Evolutionary conservation across 2,329 filamentous ascomycete genomes (phyloP), one percentile per base, ranked within the genome.

Genomic region (Calonectria henricotiae): DNA sequence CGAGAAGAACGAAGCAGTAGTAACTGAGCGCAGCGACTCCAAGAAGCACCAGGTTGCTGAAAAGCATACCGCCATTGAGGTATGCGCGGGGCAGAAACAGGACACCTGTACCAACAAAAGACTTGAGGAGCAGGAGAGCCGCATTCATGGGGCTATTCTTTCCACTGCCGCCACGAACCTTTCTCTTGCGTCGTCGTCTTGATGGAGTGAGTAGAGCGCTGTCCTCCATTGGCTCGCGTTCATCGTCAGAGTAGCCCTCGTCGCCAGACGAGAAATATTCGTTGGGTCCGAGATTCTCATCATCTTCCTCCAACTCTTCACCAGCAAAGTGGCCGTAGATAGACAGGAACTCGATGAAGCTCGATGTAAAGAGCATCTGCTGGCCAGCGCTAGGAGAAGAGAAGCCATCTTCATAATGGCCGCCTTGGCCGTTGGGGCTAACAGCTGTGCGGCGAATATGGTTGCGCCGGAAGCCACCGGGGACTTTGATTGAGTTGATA

Each of bases 321-420:
- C 96, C 96, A 2, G 96, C 96, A 80, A 99, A 99, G 83, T 99
- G 96, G 4, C 96, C 96, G 77, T 98, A 99, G 35, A 99, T 89
- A 8, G 94, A 95, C 62, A 99, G 82, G 78, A 99, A 99, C 81
- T 99, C 97, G 70, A 99, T 89, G 80, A 99, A 99, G 82, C 93
- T 99, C 74, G 89, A 95, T 0, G 96, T 98, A 69, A 98, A 91
- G 37, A 97, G 86, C 71, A 90, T 90, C 76, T 78, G 79, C 79
- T 78, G 78, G 17, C 77, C 73, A 0, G 72, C 73, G 15, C 69
- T 71, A 13, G 83, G 77, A 80, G 82, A 82, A 79, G 73, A 77
- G 71, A 74, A 74, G 63, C 76, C 82, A 62, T 78, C 82, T 71
- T 81, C 83, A 32, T 74, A 79, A 25, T 79, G 73, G 27, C 80